A percentile compares a stretch with the other conserved stretches of the same genome.
These are phyloP conservation scores for Trichoderma arundinaceum DNA, from an alignment of 2,329 filamentous ascomycete genomes.

Conservation along the genomic window DNA sequence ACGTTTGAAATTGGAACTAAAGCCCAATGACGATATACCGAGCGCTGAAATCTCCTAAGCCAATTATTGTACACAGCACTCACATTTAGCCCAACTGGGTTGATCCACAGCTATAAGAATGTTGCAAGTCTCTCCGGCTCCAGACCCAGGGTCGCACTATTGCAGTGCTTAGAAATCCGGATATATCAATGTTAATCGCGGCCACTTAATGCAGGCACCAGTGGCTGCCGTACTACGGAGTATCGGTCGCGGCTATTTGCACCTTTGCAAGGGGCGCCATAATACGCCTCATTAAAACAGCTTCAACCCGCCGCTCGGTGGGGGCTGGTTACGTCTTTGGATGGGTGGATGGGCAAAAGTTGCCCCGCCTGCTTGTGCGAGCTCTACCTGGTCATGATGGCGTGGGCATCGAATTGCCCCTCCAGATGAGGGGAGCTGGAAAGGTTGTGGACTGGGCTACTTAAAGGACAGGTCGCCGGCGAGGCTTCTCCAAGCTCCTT, in stretches of 20 bases:
- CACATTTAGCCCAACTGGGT: background rate
- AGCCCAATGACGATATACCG: conserved; percentile 1
- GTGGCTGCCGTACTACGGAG: background rate
- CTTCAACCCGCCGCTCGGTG: background rate
- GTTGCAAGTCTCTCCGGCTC: conserved; percentile 20
- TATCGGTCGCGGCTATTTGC: conserved; percentile 22
- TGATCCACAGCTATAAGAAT: conserved; percentile 6
- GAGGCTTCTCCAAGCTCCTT: background rate
- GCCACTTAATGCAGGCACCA: background rate
- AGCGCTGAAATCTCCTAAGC: background rate
- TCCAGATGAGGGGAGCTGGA: background rate
- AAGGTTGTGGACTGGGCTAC: background rate
- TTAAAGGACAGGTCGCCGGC: background rate
- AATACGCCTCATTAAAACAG: conserved; percentile 5
- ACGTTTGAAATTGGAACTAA: background rate
- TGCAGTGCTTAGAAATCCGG: conserved; percentile 29
- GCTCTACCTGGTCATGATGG: background rate
- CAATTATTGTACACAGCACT: background rate
- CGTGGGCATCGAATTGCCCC: conserved; percentile 10
- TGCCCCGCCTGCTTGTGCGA: conserved; percentile 14
- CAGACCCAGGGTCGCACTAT: background rate
- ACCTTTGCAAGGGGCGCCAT: background rate
- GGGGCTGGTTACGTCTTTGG: conserved; percentile 3
- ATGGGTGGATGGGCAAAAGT: background rate
- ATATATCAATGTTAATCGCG: conserved; percentile 21